Evolutionary conservation across 2,329 filamentous ascomycete species (phyloP), one percentile per base, ranked within the genome.

Genomic region (Drechslera avenae): DNA sequence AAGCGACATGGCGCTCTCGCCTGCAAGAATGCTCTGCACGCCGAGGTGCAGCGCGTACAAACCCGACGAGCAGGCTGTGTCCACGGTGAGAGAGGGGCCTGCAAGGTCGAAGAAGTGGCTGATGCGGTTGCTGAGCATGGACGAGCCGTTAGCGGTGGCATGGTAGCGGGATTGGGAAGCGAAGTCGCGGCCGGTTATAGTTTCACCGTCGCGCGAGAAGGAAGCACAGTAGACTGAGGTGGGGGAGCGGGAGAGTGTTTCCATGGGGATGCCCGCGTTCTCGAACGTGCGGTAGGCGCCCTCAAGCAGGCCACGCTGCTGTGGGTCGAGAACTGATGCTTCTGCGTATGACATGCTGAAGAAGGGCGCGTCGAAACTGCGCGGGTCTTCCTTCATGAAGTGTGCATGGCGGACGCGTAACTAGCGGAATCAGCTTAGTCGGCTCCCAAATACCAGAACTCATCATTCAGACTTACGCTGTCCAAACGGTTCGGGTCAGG

Each of bases 71-170:
- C 65, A 68, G 0, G 61, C 64, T 8, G 65, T 66, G 32, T 67
- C 61, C 4, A 68, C 30, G 0, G 58, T 60, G 9, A 66, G 10
- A 12, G 50, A 57, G 0, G 64, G 45, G 1, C 65, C 65, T 10
- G 37, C 21, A 2, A 66, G 44, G 34, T 67, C 51, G 37, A 61
- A 68, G 16, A 59, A 52, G 39, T 54, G 56, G 21, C 52, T 57
- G 4, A 62, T 34, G n/a, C 59, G 42, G 34, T 64, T 64, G 3
- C 63, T 54, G 16, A 68, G 59, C 50, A 69, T 67, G 2, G 63
- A 60, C 21, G 57, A 39, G n/a, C 52, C 42, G 2, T 40, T 49
- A 0, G 62, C 65, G 0, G 60, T 56, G 2, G 51, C 42, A 17
- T 41, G 39, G 36, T 54, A 57, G 0, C 33, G 47, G 2, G 47